Evolutionary conservation across 331 rosid genomes (phyloP).

Genomic region (Telfairia occidentalis): DNA sequence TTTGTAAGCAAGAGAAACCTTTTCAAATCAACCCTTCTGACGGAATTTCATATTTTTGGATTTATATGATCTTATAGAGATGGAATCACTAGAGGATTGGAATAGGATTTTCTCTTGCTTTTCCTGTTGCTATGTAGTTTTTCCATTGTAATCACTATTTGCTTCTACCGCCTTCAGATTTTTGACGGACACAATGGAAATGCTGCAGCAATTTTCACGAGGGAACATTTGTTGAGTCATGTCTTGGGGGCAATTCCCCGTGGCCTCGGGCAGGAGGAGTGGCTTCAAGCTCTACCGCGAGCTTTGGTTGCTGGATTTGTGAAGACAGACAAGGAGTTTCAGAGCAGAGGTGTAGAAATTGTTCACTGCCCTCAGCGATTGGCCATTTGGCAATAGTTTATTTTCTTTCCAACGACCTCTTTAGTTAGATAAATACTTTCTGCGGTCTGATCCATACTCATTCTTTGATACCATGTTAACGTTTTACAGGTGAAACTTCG

Average conservation of each 20-base stretch:
- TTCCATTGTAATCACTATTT: background rate
- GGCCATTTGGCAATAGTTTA: constrained; percentile 2
- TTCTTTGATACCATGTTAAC: constrained; percentile 5
- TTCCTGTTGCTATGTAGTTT: background rate
- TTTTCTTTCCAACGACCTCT: background rate
- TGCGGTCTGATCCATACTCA: background rate
- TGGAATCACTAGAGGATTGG: background rate
- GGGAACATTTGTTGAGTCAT: constrained; percentile 72
- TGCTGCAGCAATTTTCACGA: constrained; percentile 77
- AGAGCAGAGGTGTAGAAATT: constrained; percentile 45
- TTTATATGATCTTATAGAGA: background rate
- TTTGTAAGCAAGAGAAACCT: background rate
- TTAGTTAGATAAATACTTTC: background rate
- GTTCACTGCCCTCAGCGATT: background rate
- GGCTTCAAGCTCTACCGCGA: constrained; percentile 92
- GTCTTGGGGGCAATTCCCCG: constrained; percentile 76
- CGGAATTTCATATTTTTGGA: background rate
- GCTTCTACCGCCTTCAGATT: constrained; percentile 36
- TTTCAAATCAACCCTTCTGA: background rate
- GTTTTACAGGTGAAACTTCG: constrained; percentile 77
- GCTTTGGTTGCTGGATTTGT: constrained; percentile 95
- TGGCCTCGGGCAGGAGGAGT: constrained; percentile 80
- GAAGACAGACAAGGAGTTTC: constrained; percentile 91
- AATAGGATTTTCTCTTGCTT: background rate
- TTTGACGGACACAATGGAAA: constrained; percentile 98